Conservation (phyloP, 1,284 basidiomycete species). For the Pseudomicrostroma phylloplanum region DNA sequence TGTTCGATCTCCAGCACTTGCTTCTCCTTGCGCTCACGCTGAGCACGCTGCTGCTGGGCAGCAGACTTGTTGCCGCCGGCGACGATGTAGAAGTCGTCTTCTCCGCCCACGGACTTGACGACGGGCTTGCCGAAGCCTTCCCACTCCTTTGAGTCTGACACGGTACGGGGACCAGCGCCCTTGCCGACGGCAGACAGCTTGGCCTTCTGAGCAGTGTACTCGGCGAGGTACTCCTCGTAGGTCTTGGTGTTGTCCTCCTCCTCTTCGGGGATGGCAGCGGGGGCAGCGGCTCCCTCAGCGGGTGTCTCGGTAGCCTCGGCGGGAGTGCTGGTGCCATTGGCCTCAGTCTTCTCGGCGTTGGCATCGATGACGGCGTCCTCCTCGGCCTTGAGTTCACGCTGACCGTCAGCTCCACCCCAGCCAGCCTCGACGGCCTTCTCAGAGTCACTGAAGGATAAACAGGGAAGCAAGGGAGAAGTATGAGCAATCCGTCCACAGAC, state of each 20-base stretch:
- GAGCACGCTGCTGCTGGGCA: conserved; percentile 24
- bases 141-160: background rate
- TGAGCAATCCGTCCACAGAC: background rate
- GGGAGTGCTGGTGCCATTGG: conserved; percentile 39
- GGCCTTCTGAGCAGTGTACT: conserved; percentile 57
- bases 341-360: conserved; percentile 38
- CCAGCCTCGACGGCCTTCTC: conserved; percentile 85
- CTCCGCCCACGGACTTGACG: conserved; percentile 22
- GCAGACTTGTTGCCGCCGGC: conserved; percentile 12
- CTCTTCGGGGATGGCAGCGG: conserved; percentile 55
- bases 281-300: conserved; percentile 52
- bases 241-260: conserved; percentile 90
- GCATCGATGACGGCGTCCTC: conserved; percentile 57
- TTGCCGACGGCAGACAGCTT: conserved; percentile 30
- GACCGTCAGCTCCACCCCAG: conserved; percentile 83
- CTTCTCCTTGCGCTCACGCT: conserved; percentile 21
- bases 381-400: conserved; percentile 69
- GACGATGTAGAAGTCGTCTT: conserved; percentile 39
- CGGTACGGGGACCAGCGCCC: conserved; percentile 18
- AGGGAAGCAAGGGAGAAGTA: background rate
- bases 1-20: conserved; percentile 21
- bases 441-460: conserved; percentile 61
- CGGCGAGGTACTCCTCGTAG: conserved; percentile 69
- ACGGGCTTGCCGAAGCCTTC: conserved; percentile 38
- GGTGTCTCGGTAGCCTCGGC: conserved; percentile 39